These are phyloP conservation scores for Rhododendron mucronatum DNA, from an alignment of 148 eudicot species.

Conservation along the genomic window DNA sequence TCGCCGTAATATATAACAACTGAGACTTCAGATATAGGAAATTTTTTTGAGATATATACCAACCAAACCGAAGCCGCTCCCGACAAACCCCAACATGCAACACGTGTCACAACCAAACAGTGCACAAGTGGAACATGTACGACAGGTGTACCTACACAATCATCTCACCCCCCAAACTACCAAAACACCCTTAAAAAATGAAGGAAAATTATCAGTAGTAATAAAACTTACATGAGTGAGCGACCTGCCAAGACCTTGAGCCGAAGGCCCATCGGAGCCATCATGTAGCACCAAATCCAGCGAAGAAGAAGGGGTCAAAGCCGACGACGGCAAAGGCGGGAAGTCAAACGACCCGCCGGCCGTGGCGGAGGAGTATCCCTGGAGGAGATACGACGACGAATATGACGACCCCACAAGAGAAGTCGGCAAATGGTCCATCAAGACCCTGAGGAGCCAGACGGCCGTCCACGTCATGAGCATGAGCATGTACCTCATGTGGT, in stretches of 20 bases:
- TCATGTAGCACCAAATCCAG: slow-evolving; percentile 17
- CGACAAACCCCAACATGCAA: not conserved
- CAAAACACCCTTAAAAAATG: no score
- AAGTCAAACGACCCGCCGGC: slow-evolving; percentile 11
- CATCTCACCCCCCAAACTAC: not conserved
- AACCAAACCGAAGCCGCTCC: not conserved
- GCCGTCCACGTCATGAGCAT: slow-evolving; percentile 34
- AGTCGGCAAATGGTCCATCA: slow-evolving; percentile 25
- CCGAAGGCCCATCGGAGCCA: slow-evolving; percentile 5
- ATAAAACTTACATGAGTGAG: slow-evolving; percentile 20
- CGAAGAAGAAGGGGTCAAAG: slow-evolving; percentile 15
- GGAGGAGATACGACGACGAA: slow-evolving; percentile 3
- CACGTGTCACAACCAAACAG: not conserved
- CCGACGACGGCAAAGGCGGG: slow-evolving; percentile 1
- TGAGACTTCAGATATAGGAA: not conserved
- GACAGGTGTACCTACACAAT: not conserved
- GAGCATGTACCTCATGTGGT: slow-evolving; percentile 22
- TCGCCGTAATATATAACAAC: not conserved
- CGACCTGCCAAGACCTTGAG: slow-evolving; percentile 25
- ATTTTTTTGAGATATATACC: not conserved
- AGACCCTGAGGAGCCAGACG: slow-evolving; percentile 24
- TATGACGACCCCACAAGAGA: not conserved
- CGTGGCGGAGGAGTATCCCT: slow-evolving; percentile 6
- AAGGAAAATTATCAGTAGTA: no score
- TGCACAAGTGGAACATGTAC: no score